A percentile compares a stretch with the other conserved stretches of the same genome.
Evolutionary conservation across 345 rosid genomes (phyloP).

Genomic region (Durio zibethinus): DNA sequence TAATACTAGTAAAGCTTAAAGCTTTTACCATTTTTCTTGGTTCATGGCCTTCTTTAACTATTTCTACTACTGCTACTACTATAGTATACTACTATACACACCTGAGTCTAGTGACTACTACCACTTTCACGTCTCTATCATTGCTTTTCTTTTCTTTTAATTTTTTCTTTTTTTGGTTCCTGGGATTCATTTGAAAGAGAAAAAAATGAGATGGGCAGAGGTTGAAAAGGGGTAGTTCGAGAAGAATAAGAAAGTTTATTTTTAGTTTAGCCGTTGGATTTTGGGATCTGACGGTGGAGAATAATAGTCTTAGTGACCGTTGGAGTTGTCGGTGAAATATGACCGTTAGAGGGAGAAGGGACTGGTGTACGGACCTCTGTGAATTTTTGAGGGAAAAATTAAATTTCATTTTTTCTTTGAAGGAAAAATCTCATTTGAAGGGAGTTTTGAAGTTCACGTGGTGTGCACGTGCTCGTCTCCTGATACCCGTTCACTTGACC

Average conservation of each 20-base stretch:
- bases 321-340: conserved; percentile 83
- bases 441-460: conserved; percentile 31
- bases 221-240: conserved; percentile 27
- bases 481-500: conserved; percentile 44
- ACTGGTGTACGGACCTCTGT: conserved; percentile 50
- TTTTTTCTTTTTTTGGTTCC: conserved; percentile 12
- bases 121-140: conserved; percentile 38
- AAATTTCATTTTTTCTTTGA: not conserved
- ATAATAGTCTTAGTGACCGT: conserved; percentile 65
- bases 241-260: conserved; percentile 28
- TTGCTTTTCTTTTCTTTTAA: conserved; percentile 27
- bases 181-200: conserved; percentile 23
- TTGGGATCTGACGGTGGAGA: conserved; percentile 53
- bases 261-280: conserved; percentile 46
- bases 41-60: conserved; percentile 15
- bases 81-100: conserved; percentile 28
- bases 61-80: conserved; percentile 24
- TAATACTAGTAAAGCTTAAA: not conserved
- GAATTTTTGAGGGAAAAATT: conserved; percentile 12
- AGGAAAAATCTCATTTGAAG: not conserved
- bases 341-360: conserved; percentile 72
- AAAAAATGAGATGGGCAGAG: conserved; percentile 3
- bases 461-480: conserved; percentile 51
- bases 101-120: not conserved
- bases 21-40: conserved; percentile 15